phyloP scores from a whole-genome alignment of 164 flowering plant genomes.

The Vitis riparia region DNA sequence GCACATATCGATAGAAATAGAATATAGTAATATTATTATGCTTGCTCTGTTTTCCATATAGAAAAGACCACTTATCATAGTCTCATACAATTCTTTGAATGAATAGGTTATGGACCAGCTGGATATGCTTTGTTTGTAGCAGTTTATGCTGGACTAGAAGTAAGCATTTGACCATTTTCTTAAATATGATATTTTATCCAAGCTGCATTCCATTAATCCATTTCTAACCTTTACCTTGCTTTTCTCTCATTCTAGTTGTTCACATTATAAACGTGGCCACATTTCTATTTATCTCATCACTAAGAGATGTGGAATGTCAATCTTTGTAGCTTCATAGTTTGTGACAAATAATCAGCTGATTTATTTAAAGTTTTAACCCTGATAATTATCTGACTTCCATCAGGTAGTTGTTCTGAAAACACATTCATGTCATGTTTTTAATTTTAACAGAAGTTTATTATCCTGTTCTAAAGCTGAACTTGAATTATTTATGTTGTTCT shows the following conservation, averaged over 20 bases:
- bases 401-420: no score
- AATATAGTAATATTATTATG: neutral
- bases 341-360: no score
- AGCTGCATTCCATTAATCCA: neutral
- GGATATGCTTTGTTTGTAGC: constrained; percentile 96
- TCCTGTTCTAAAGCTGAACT: constrained; percentile 8
- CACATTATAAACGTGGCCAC: neutral
- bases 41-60: neutral
- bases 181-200: neutral
- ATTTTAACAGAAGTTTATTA: neutral
- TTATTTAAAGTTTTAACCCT: no score
- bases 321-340: no score
- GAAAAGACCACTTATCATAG: neutral
- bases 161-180: constrained; percentile 22
- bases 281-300: no score
- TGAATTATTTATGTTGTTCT: neutral
- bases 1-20: neutral
- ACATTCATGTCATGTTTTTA: no score
- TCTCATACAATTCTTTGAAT: neutral
- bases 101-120: constrained; percentile 88
- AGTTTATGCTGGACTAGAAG: constrained; percentile 92
- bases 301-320: no score
- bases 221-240: neutral
- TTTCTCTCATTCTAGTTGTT: neutral
- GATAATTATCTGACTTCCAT: no score